Evolutionary conservation across 1,139 yeast species (phyloP), one percentile per base, ranked within the genome.

Genomic region (Lodderomyces parapsilosis): DNA sequence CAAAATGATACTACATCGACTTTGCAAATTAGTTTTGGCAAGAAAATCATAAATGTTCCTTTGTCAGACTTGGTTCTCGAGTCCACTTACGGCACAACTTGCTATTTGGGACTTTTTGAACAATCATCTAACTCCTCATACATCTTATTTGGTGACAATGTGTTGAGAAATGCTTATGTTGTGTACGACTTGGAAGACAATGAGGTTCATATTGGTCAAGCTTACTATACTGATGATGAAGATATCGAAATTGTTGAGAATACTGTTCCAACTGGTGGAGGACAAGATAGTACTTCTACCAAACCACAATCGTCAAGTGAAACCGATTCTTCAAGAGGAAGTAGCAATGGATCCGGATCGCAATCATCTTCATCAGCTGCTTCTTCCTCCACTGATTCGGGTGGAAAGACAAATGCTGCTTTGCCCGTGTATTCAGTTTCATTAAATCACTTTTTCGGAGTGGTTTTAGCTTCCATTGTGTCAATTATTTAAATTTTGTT

Each of bases 161-260:
- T 88, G 63, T 65, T 90, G 54, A 74, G 88, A 47, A 71, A 78
- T 42, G 90, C 87, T 7, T 89, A 89, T 58, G 78, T 83, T 43
- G 96, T 88, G 36, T 88, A 78, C 54, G 94, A 90, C 61, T 66
- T 88, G 49, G 90, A 85, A 25, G 78, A 76, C 49, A 63, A 68
- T 43, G 80, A 81, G 55, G 69, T 89, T 23, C 81, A 84, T 0
- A 47, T 90, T 42, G 96, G 94, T 1, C 87, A 78, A 52, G 84
- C 82, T 6, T 65, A 63, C 43, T 57, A 59, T 38, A 58, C 77
- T 18, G 34, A 43, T 22, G 43, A 39, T 24, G 45, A 45, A 34
- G 43, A 45, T 36, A 35, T 45, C 10, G 48, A 45, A 32, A 35
- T 45, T 18, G 38, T 45, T 10, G 33, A 41, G 4, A 11, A 11